These are phyloP conservation scores for Pseudogymnoascus sp. DNA, from an alignment of 2,329 filamentous ascomycete genomes.

Conservation along the genomic window DNA sequence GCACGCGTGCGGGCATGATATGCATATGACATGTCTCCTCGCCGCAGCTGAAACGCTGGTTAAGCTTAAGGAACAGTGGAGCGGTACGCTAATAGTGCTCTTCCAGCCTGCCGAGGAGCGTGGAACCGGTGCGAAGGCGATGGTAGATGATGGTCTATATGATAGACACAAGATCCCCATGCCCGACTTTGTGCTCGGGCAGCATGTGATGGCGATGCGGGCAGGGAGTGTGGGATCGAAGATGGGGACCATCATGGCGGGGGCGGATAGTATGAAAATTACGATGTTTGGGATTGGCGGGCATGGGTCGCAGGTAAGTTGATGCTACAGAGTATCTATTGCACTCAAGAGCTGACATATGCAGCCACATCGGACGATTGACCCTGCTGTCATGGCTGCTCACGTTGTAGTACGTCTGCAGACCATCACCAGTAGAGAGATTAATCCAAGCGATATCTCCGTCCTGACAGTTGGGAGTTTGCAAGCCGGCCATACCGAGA, in stretches of 20 bases:
- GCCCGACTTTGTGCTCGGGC: constrained; percentile 48
- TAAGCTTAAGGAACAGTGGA: too few species aligned
- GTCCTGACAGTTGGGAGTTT: constrained; percentile 39
- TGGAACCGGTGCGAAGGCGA: too few species aligned
- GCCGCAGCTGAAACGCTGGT: constrained; percentile 38
- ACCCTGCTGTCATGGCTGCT: constrained; percentile 39
- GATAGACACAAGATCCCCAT: too few species aligned
- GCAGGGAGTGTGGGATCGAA: constrained; percentile 30
- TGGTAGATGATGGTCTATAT: too few species aligned
- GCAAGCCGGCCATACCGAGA: constrained; percentile 35
- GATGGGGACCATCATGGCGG: constrained; percentile 29
- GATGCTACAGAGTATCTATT: too few species aligned
- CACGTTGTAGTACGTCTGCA: constrained; percentile 35
- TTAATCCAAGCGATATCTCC: constrained; percentile 32
- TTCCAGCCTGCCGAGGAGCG: too few species aligned
- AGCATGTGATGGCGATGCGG: constrained; percentile 41
- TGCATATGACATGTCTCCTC: constrained; percentile 53
- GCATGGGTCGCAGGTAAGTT: constrained; percentile 29
- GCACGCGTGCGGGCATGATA: constrained; percentile 63
- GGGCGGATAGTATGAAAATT: constrained; percentile 31
- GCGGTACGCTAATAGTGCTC: too few species aligned
- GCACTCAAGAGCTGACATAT: too few species aligned
- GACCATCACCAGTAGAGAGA: constrained; percentile 33
- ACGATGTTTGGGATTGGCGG: constrained; percentile 35
- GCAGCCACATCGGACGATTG: constrained; percentile 36